These are phyloP conservation scores for Penicillium chermesinum DNA, from an alignment of 495 filamentous ascomycete genomes.

Conservation along the genomic window DNA sequence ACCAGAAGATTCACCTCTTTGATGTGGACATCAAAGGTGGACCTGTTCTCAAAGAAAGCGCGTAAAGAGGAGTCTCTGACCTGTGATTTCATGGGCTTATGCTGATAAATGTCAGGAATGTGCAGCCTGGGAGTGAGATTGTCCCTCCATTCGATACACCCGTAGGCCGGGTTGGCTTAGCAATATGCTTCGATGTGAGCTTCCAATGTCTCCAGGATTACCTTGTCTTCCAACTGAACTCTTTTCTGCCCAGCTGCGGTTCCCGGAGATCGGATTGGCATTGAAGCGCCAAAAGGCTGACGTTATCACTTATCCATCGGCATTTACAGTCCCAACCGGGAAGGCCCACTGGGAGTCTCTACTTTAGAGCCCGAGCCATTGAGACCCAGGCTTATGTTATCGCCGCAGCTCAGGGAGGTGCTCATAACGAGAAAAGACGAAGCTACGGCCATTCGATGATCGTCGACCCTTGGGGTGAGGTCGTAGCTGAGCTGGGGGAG, in stretches of 20 bases:
- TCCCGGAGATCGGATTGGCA: constrained; percentile 68
- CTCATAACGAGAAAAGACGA: constrained; percentile 69
- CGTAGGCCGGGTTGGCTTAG: constrained; percentile 67
- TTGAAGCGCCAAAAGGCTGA: constrained; percentile 65
- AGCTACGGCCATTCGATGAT: constrained; percentile 91
- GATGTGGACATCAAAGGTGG: constrained; percentile 64
- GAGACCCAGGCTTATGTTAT: constrained; percentile 86
- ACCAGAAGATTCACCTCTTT: constrained; percentile 78
- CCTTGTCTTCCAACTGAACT: not conserved
- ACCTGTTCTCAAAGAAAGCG: constrained; percentile 59
- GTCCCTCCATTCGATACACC: constrained; percentile 65
- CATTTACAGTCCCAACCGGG: constrained; percentile 87
- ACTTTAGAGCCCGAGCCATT: constrained; percentile 74
- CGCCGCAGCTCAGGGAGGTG: constrained; percentile 78
- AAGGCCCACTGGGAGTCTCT: constrained; percentile 79
- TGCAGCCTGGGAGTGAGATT: constrained; percentile 56
- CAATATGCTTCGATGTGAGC: constrained; percentile 85
- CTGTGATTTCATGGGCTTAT: not conserved
- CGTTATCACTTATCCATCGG: constrained; percentile 80
- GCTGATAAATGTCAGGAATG: constrained; percentile 34
- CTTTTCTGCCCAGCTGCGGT: constrained; percentile 53
- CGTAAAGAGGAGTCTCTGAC: constrained; percentile 20
- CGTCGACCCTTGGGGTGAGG: constrained; percentile 79
- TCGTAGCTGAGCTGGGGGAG: constrained; percentile 59
- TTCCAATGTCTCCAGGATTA: not conserved